These are phyloP conservation scores for Allantophomopsis cytisporea DNA, from an alignment of 2,329 filamentous ascomycete genomes.

Conservation along the genomic window DNA sequence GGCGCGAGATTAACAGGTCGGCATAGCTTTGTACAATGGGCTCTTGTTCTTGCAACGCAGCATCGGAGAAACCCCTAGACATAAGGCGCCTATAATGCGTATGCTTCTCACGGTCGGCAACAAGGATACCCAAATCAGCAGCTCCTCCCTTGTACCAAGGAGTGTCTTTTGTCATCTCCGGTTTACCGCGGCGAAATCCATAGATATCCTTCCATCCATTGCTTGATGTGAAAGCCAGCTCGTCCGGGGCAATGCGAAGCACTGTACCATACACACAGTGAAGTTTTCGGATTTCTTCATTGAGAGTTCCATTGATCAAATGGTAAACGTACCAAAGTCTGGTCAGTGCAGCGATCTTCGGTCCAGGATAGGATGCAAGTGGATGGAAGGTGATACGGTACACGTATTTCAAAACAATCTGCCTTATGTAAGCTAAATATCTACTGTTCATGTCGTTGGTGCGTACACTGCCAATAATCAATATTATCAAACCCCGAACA, in stretches of 20 bases:
- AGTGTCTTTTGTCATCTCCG: not conserved
- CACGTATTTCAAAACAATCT: not conserved
- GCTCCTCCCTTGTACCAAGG: not conserved
- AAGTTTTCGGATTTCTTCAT: constrained; percentile 1
- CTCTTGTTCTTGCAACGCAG: constrained; percentile 17
- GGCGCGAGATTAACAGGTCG: constrained; percentile 1
- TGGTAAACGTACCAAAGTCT: not conserved
- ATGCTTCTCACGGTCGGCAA: not conserved
- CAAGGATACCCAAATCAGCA: not conserved
- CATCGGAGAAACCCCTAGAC: constrained; percentile 17
- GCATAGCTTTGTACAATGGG: constrained; percentile 13
- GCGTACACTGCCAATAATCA: too few species aligned
- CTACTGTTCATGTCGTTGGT: too few species aligned
- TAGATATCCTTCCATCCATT: constrained; percentile 19
- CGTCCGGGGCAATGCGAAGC: constrained; percentile 17
- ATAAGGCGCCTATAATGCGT: not conserved
- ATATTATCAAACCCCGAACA: too few species aligned
- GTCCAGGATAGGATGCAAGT: not conserved
- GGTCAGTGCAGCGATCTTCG: not conserved
- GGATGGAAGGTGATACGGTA: not conserved
- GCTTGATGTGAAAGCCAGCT: constrained; percentile 16
- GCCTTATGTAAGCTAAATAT: too few species aligned
- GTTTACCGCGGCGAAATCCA: constrained; percentile 9
- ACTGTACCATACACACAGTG: constrained; percentile 13
- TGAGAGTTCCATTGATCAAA: not conserved